Evolutionary conservation across 164 flowering plant genomes (phyloP).

Genomic region (Vitis rupestris): DNA sequence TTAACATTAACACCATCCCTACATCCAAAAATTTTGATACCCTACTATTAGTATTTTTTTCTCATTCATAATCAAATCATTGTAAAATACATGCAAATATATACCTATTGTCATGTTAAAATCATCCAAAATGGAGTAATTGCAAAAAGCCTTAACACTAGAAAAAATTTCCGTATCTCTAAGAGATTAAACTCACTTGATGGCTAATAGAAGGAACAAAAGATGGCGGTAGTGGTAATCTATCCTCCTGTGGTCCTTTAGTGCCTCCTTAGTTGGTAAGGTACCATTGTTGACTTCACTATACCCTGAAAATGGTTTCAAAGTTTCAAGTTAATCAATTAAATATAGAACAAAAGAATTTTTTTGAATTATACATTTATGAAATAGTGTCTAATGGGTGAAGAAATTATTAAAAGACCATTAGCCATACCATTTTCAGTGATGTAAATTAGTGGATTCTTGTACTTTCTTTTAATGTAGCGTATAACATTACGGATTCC

Average conservation of each 20-base stretch:
- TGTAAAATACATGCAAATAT: neutral
- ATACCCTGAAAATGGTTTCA: constrained; percentile 11
- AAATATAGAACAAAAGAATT: neutral
- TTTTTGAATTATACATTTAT: no score
- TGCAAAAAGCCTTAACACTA: no score
- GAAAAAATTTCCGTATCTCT: neutral
- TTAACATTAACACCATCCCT: constrained; percentile 23
- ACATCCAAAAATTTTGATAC: neutral
- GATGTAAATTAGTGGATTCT: constrained; percentile 41
- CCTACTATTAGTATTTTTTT: neutral
- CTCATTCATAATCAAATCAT: neutral
- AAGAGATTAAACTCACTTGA: constrained; percentile 19
- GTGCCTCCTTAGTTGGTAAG: constrained; percentile 14
- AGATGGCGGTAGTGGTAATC: constrained; percentile 27
- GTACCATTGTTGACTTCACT: constrained; percentile 13
- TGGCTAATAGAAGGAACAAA: constrained; percentile 18
- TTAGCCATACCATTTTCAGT: constrained; percentile 53
- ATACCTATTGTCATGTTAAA: no score
- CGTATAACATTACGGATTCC: constrained; percentile 40
- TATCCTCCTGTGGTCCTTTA: constrained; percentile 27
- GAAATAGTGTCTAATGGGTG: no score
- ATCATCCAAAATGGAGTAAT: no score
- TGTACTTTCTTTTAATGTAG: constrained; percentile 39
- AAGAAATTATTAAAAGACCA: no score
- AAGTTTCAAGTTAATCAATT: neutral